Conservation (phyloP, 2,329 filamentous ascomycete genomes). For the Pseudopyrenochaeta lycopersici region DNA sequence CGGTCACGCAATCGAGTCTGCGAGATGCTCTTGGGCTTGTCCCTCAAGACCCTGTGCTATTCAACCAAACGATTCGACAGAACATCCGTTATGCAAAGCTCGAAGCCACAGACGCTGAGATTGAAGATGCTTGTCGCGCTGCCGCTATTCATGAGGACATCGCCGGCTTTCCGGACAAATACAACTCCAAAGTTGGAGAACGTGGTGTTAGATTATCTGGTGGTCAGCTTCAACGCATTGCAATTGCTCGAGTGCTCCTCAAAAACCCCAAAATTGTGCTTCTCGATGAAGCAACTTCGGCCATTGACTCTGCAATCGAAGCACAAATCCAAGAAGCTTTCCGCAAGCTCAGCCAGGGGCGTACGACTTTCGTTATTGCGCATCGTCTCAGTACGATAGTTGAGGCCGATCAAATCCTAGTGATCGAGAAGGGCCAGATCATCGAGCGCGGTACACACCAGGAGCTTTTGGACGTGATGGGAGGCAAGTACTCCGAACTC, state of each 20-base stretch:
- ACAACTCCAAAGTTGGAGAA: slow-evolving; percentile 52
- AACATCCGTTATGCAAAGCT: slow-evolving; percentile 71
- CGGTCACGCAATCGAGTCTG: slow-evolving; percentile 66
- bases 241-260: slow-evolving; percentile 77
- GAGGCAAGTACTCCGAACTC: slow-evolving; percentile 82
- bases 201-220: slow-evolving; percentile 64
- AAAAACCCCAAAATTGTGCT: slow-evolving; percentile 84
- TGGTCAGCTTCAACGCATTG: slow-evolving; percentile 72
- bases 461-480: slow-evolving; percentile 70
- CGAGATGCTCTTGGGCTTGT: slow-evolving; percentile 69
- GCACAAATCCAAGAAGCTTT: slow-evolving; percentile 72
- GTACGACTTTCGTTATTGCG: slow-evolving; percentile 74
- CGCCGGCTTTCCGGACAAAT: slow-evolving; percentile 60
- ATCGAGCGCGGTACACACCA: slow-evolving; percentile 81
- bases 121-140: slow-evolving; percentile 67
- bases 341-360: slow-evolving; percentile 64
- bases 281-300: slow-evolving; percentile 87
- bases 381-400: slow-evolving; percentile 88
- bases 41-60: slow-evolving; percentile 70
- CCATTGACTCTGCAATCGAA: slow-evolving; percentile 79
- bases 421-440: slow-evolving; percentile 79
- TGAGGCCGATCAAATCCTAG: slow-evolving; percentile 84
- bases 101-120: slow-evolving; percentile 68
- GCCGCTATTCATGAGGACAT: slow-evolving; percentile 73
- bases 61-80: slow-evolving; percentile 70